Conservation (phyloP, 768 basidiomycete species). For the Leccinum uliginosum region DNA sequence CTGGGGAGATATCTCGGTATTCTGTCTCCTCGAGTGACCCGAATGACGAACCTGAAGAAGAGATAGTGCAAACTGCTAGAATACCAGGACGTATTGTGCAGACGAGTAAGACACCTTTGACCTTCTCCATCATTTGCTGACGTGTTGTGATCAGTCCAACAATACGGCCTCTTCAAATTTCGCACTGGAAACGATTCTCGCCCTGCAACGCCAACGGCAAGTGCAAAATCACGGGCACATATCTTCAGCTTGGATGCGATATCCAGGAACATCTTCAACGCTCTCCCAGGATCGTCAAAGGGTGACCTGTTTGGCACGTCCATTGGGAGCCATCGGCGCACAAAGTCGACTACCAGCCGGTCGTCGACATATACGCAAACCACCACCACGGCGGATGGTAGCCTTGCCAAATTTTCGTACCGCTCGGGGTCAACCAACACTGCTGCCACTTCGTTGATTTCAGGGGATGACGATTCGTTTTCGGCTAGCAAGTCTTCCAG, state of each 20-base stretch:
- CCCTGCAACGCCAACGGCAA: slow-evolving; percentile 83
- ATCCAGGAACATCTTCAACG: slow-evolving; percentile 81
- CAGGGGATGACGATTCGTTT: slow-evolving; percentile 58
- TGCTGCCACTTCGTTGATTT: slow-evolving; percentile 57
- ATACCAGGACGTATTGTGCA: slow-evolving; percentile 75
- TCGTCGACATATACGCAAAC: slow-evolving; percentile 72
- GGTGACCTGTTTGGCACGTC: slow-evolving; percentile 76
- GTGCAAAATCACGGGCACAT: slow-evolving; percentile 67
- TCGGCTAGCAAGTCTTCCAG: slow-evolving; percentile 41
- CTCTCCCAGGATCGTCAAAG: slow-evolving; percentile 62
- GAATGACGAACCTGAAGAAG: slow-evolving; percentile 71
- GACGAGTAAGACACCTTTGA: slow-evolving; percentile 58
- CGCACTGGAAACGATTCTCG: slow-evolving; percentile 68
- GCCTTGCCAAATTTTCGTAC: slow-evolving; percentile 68
- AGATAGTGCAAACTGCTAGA: slow-evolving; percentile 72
- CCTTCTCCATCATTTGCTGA: neutral
- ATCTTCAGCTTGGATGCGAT: slow-evolving; percentile 89
- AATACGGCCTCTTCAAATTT: slow-evolving; percentile 87
- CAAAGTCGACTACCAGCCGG: slow-evolving; percentile 65
- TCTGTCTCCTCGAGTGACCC: slow-evolving; percentile 72
- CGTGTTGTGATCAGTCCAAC: slow-evolving; percentile 58
- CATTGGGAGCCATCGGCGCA: slow-evolving; percentile 56
- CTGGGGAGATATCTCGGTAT: slow-evolving; percentile 77
- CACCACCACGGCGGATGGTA: slow-evolving; percentile 62
- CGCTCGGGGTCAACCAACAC: slow-evolving; percentile 65